Conservation (phyloP, 176 grass and related monocot species). For the Ampelocalamus luodianensis region DNA sequence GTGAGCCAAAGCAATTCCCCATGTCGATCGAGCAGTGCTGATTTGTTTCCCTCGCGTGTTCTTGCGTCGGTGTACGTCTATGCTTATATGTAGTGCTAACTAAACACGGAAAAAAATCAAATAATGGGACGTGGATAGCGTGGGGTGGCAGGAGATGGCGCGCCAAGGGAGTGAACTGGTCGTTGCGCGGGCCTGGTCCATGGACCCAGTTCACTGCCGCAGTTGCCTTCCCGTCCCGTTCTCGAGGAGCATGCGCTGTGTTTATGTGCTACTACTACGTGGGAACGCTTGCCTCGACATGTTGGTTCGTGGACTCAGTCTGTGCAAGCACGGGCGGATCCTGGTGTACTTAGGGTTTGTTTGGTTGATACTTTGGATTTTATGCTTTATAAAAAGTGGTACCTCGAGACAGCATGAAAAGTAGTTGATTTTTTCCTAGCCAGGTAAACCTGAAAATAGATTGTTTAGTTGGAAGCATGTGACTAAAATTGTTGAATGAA, state of each 20-base stretch:
- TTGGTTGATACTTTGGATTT: no score
- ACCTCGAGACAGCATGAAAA: no score
- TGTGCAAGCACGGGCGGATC: no score
- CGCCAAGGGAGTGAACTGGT: background rate
- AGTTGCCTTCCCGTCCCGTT: background rate
- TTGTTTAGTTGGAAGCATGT: no score
- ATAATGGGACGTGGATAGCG: constrained; percentile 28
- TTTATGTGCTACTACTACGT: no score
- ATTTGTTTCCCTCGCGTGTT: background rate
- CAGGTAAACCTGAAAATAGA: no score
- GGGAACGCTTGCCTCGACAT: background rate
- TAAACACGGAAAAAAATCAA: background rate
- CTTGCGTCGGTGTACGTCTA: no score
- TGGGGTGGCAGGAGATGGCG: constrained; percentile 2
- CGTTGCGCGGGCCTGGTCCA: background rate
- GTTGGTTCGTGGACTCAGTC: background rate
- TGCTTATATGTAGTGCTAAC: background rate
- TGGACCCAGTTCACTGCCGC: background rate
- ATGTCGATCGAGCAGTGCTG: background rate
- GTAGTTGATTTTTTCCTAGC: no score
- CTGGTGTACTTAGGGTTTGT: no score
- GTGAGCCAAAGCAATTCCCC: constrained; percentile 38
- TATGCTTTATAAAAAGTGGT: no score
- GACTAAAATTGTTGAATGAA: no score
- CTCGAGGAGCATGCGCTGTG: background rate